Percentiles rank a stretch among this genome's conserved stretches.
These are phyloP conservation scores for Hypoxylon rickii DNA, from an alignment of 495 filamentous ascomycete genomes.

Conservation along the genomic window DNA sequence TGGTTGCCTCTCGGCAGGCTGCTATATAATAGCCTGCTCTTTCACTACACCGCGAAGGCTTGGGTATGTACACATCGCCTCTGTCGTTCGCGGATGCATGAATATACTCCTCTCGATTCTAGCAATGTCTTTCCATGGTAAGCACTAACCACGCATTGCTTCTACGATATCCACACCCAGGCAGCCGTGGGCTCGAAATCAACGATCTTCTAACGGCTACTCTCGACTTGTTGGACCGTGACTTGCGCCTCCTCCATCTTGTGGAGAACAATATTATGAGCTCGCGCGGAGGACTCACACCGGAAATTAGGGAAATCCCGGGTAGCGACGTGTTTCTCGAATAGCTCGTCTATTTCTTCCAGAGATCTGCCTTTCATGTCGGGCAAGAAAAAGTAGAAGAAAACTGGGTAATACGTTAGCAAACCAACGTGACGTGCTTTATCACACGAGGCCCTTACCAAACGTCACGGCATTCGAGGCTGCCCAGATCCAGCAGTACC, in stretches of 20 bases:
- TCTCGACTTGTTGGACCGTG: slow-evolving; percentile 8
- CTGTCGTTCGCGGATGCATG: no score
- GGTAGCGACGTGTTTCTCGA: slow-evolving; percentile 28
- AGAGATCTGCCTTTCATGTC: slow-evolving; percentile 36
- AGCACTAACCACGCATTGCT: background rate
- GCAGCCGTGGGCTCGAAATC: background rate
- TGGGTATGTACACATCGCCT: no score
- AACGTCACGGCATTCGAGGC: slow-evolving; percentile 32
- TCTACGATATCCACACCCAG: no score
- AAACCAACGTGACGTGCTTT: background rate
- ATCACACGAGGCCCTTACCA: slow-evolving; percentile 15
- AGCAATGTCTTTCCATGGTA: background rate
- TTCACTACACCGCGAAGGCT: no score
- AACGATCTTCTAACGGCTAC: background rate
- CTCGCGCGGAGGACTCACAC: slow-evolving; percentile 27
- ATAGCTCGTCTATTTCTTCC: slow-evolving; percentile 39
- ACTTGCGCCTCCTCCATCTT: slow-evolving; percentile 26
- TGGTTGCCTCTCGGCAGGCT: background rate
- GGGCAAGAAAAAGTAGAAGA: slow-evolving; percentile 37
- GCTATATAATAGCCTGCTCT: no score
- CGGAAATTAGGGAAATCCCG: slow-evolving; percentile 28
- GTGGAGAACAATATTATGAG: slow-evolving; percentile 22
- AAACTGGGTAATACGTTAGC: slow-evolving; percentile 7
- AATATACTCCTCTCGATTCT: background rate
- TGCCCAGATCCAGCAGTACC: slow-evolving; percentile 52